Evolutionary conservation across 371 early-diverging fungal species (phyloP).

Genomic region (Lichtheimia hyalospora): DNA sequence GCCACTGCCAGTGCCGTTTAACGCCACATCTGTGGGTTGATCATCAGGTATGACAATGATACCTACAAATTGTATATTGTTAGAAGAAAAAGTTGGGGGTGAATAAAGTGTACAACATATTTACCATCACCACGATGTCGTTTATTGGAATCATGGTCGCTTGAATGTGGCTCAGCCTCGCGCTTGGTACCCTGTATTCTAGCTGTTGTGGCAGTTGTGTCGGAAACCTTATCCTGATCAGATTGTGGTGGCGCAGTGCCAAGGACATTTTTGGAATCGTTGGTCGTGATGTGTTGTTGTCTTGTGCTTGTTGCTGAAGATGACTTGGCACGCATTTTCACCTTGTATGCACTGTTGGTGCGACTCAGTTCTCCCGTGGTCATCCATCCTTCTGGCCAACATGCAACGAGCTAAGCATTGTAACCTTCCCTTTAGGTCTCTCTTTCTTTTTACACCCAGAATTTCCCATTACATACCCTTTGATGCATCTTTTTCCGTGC

Average conservation of each 20-base stretch:
- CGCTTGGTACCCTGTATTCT: neutral
- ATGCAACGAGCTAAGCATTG: constrained; percentile 35
- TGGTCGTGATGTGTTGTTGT: neutral
- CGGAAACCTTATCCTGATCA: no score
- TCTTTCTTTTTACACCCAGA: neutral
- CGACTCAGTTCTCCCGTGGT: constrained; percentile 55
- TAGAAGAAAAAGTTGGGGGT: no score
- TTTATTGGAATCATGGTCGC: neutral
- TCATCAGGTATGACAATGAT: constrained; percentile 3
- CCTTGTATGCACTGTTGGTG: constrained; percentile 53
- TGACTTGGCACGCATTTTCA: constrained; percentile 9
- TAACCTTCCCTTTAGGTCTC: neutral
- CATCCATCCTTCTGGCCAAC: constrained; percentile 58
- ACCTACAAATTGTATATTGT: neutral
- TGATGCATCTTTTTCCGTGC: constrained; percentile 7
- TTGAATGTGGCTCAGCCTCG: neutral
- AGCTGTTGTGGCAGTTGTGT: neutral
- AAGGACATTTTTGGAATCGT: no score
- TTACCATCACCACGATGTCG: no score
- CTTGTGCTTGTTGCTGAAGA: neutral
- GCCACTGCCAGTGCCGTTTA: no score
- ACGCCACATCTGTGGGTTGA: neutral
- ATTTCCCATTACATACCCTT: constrained; percentile 1
- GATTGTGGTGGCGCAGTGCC: no score
- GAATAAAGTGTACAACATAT: no score